Evolutionary conservation across 371 early-diverging fungal species (phyloP).

Genomic region (Massospora cicadina): DNA sequence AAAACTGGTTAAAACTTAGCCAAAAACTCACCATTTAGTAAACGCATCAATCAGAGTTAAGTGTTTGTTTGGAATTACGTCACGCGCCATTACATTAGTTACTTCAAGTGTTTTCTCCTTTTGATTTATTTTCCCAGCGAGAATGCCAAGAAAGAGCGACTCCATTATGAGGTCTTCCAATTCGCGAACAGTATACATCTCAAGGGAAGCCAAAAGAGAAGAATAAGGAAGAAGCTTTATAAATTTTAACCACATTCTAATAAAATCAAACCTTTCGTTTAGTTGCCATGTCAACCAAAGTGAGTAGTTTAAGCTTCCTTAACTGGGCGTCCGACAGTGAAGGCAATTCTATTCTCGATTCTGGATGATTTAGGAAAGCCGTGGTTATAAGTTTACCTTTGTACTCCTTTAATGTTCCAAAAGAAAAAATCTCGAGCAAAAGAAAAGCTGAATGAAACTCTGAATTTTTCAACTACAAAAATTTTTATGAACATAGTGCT

Average conservation of each 20-base stretch:
- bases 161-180: not conserved
- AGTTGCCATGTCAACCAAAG: not conserved
- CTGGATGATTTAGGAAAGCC: not conserved
- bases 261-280: not conserved
- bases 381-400: not conserved
- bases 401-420: conserved; percentile 1
- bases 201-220: not conserved
- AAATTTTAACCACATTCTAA: not conserved
- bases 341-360: not conserved
- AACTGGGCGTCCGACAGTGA: not conserved
- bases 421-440: not conserved
- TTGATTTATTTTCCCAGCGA: conserved; percentile 1
- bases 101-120: not conserved
- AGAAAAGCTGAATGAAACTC: not conserved
- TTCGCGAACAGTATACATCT: not conserved
- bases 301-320: not conserved
- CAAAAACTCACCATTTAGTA: not conserved
- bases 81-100: not conserved
- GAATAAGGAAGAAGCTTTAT: not conserved
- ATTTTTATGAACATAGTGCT: not conserved
- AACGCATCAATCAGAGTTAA: not conserved
- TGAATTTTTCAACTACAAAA: not conserved
- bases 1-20: not conserved
- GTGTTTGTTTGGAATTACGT: not conserved
- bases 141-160: not conserved